These are phyloP conservation scores for Oryza nivara DNA, from an alignment of 176 grass and related monocot genomes.

Conservation along the genomic window DNA sequence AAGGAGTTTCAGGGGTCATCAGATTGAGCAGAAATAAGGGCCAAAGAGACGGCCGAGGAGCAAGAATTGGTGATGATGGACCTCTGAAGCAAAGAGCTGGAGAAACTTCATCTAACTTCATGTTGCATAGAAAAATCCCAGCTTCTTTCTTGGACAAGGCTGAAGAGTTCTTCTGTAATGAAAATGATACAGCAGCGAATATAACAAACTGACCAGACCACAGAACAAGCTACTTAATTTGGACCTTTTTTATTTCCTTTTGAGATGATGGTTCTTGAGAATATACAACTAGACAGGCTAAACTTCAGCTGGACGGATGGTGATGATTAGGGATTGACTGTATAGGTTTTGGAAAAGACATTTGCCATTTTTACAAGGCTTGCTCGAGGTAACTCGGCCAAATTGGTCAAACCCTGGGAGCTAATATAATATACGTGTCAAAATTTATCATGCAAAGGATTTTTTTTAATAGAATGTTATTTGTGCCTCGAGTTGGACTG, in stretches of 20 bases:
- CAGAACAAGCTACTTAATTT: constrained; percentile 4
- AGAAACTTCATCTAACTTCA: constrained; percentile 67
- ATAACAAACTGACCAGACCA: constrained; percentile 19
- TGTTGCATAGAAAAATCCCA: constrained; percentile 89
- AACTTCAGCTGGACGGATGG: background rate
- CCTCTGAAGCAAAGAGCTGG: constrained; percentile 63
- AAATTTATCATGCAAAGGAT: constrained; percentile 3
- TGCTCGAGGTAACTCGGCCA: background rate
- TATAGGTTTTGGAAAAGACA: constrained; percentile 18
- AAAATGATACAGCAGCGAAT: constrained; percentile 24
- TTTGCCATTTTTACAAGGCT: background rate
- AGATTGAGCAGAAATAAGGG: constrained; percentile 65
- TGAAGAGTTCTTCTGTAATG: constrained; percentile 80
- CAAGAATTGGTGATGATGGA: constrained; percentile 61
- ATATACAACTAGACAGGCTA: background rate
- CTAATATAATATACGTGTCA: background rate
- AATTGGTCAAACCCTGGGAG: constrained; percentile 3
- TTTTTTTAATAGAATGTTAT: background rate
- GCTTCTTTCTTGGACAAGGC: constrained; percentile 88
- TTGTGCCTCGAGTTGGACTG: background rate
- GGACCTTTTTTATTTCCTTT: background rate
- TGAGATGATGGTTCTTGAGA: background rate
- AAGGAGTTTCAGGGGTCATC: constrained; percentile 53
- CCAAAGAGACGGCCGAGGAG: constrained; percentile 72
- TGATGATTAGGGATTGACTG: background rate